Base-by-base conservation (phyloP, 2,329 filamentous ascomycete genomes). In the Stagonosporopsis chrysanthemi region DNA sequence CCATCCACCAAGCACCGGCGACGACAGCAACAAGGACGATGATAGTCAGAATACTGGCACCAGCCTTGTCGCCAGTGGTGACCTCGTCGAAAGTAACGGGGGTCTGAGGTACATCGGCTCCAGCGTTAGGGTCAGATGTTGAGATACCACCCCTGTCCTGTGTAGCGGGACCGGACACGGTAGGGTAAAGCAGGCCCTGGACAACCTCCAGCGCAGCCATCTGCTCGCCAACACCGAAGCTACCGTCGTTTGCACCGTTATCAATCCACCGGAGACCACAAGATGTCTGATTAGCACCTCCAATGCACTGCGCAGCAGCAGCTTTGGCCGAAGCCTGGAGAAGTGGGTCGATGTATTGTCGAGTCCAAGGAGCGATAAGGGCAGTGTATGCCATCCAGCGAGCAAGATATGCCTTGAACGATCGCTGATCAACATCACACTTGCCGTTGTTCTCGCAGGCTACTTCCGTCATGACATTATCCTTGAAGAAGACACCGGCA, bases 41-140 rank as follows among this genome's bases (percentile, higher is more conserved):
- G 2, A 85, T 74, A 1, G 90, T 93, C 47, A 86, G 61, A 58
- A 92, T 83, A 11, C 84, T 84, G 35, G 90, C 90, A 11, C 89
- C 91, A 6, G 85, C 88, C 60, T 80, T 85, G 68, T 93, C 90
- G 7, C 82, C 86, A 1, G 80, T 81, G 2, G 84, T 85, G 31
- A 88, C 81, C 1, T 52, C 50, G 29, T 72, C 61, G 54, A 70
- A 71, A 1, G 53, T 62, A 22, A 72, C 56, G 7, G 76, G 71
- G 1, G 68, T 65, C 33, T 66, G 64, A 41, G 73, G 69, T 15
- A 63, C 62, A 47, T 74, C 65, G 54, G 60, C 44, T 42, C 79
- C 78, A 8, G 78, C 78, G 31, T 61, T 71, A 4, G 78, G 76
- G 53, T 86, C 73, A 22, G 83, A 82, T 58, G 71, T 62, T 26